Conservation (phyloP, 2,329 filamentous ascomycete species). For the Botrytis byssoidea region DNA sequence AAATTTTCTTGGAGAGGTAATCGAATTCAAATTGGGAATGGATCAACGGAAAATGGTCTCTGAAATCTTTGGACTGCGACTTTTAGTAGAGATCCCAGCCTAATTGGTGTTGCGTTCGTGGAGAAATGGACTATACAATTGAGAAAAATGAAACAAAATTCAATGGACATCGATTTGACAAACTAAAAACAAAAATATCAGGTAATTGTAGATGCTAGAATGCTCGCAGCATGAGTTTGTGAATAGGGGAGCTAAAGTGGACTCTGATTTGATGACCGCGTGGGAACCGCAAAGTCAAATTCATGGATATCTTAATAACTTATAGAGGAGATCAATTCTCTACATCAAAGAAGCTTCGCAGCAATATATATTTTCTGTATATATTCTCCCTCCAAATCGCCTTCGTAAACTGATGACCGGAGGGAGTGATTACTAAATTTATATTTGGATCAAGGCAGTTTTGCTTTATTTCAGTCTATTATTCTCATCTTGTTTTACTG, state of each 20-base stretch:
- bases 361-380: background rate
- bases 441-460: background rate
- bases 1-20: background rate
- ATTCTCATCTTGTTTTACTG: background rate
- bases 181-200: background rate
- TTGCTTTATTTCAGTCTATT: background rate
- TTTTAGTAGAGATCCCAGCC: accelerated
- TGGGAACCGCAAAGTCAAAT: background rate
- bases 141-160: background rate
- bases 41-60: background rate
- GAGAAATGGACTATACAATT: background rate
- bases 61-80: background rate
- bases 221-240: background rate
- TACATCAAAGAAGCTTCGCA: background rate
- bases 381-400: background rate
- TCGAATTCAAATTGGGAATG: background rate
- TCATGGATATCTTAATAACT: background rate
- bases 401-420: background rate
- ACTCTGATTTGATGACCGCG: background rate
- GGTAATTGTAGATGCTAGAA: background rate
- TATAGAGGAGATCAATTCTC: background rate
- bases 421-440: background rate
- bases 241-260: background rate
- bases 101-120: background rate
- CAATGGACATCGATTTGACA: background rate